Conservation (phyloP, 148 eudicot genomes). For the Beta vulgaris region DNA sequence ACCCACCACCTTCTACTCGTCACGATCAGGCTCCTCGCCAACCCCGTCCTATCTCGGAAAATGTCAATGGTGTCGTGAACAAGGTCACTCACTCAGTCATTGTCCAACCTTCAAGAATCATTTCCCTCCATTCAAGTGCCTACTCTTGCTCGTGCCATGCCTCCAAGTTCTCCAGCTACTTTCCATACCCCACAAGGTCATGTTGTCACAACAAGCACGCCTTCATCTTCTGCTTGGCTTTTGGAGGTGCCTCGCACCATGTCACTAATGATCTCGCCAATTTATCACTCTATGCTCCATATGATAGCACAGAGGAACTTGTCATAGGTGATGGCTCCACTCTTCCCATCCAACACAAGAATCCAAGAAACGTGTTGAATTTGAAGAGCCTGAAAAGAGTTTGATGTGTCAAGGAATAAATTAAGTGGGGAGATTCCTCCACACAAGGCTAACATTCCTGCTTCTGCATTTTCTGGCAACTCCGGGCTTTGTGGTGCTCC, state of each 20-base stretch:
- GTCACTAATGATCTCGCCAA: too few species aligned
- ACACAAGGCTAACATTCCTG: slow-evolving; percentile 55
- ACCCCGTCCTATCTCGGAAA: not conserved
- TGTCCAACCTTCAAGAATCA: not conserved
- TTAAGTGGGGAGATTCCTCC: slow-evolving; percentile 64
- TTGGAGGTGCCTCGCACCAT: too few species aligned
- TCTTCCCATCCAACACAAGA: not conserved
- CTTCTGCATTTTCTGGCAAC: slow-evolving; percentile 55
- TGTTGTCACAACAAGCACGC: not conserved
- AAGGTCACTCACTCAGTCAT: too few species aligned
- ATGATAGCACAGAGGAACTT: not conserved
- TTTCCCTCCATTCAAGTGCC: not conserved
- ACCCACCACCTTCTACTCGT: too few species aligned
- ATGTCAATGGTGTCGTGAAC: too few species aligned
- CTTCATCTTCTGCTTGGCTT: not conserved
- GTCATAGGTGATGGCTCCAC: not conserved
- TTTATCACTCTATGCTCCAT: not conserved
- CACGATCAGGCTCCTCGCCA: not conserved
- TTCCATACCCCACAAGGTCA: not conserved
- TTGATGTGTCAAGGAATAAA: slow-evolving; percentile 64
- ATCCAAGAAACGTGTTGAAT: too few species aligned
- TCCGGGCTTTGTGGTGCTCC: slow-evolving; percentile 77
- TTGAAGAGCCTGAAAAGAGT: too few species aligned
- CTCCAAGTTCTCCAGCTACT: not conserved
- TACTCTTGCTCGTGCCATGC: not conserved